A percentile compares a stretch with the other conserved stretches of the same genome.
Conservation (phyloP, 2,329 filamentous ascomycete species). For the Helotiales sp. region DNA sequence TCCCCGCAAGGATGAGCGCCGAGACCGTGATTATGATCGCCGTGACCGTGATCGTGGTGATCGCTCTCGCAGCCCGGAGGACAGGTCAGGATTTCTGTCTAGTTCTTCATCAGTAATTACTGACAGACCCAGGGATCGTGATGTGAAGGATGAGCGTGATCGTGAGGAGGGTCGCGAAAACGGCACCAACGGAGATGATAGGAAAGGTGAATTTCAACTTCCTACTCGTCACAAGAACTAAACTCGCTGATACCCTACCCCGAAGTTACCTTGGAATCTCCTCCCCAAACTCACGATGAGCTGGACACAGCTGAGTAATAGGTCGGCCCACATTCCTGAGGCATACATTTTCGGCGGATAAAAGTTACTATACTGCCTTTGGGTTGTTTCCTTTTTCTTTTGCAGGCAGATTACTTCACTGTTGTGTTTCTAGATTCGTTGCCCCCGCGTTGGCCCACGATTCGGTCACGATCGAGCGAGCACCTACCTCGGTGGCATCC, state of each 20-base stretch:
- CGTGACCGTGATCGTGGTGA: conserved; percentile 78
- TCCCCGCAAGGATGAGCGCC: conserved; percentile 85
- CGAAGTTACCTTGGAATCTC: conserved; percentile 69
- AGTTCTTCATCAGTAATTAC: neutral
- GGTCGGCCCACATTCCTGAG: conserved; percentile 31
- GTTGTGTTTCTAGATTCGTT: conserved; percentile 44
- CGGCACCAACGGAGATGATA: conserved; percentile 82
- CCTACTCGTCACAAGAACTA: conserved; percentile 29
- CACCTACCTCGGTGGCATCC: conserved; percentile 12
- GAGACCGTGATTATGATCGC: conserved; percentile 76
- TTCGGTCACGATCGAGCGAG: conserved; percentile 29
- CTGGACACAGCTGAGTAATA: conserved; percentile 87
- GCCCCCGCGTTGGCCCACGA: conserved; percentile 24
- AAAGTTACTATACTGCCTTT: conserved; percentile 36
- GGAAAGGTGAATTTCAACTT: conserved; percentile 70
- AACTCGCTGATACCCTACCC: conserved; percentile 36
- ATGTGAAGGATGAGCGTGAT: conserved; percentile 57
- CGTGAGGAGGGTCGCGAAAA: conserved; percentile 75
- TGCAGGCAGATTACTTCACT: conserved; percentile 38
- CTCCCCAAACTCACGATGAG: conserved; percentile 80
- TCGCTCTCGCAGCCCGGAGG: conserved; percentile 74
- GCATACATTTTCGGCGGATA: conserved; percentile 28
- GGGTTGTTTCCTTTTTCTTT: conserved; percentile 40
- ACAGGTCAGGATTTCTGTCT: conserved; percentile 51
- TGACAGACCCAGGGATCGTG: conserved; percentile 47